Evolutionary conservation across 805 yeast species (phyloP), one percentile per base, ranked within the genome.

Genomic region (Ogataea naganishii): DNA sequence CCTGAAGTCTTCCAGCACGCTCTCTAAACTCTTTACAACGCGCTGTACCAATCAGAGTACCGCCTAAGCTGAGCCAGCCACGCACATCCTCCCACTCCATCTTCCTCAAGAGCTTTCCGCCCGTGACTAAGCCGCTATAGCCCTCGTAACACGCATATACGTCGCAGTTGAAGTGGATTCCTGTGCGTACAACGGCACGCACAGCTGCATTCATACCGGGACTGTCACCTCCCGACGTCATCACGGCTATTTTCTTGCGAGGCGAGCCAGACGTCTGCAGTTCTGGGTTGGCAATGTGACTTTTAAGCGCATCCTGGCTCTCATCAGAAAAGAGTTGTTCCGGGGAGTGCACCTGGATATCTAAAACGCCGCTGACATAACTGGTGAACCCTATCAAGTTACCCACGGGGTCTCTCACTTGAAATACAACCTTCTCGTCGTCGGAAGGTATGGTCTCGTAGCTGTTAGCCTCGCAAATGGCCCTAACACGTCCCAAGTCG

Each of bases 171-270:
- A 61, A 62, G 53, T 58, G 67, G 35, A 79, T 69, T n/a, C 79
- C 75, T 0, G 84, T 68, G 35, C 88, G 58, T 4, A 79, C 76
- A 26, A 79, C 80, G 3, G 85, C 83, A 37, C 86, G 58, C 15
- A 79, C 86, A 20, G 74, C 76, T 4, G 85, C 77, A 48, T 77
- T 76, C 88, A 79, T 79, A 40, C 88, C 88, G 7, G 81, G 88
- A 18, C 85, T 78, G 47, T 79, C 88, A 43, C 88, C 88, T 35
- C 88, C 88, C 1, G 84, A 76, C 1, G 86, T 79, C 84, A 79
- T 78, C 11, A 79, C 81, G 2, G 78, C 88, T 35, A 79, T 75
- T 53, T 76, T 63, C 55, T 67, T 58, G 18, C n/a, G n/a, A n/a
- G n/a, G n/a, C n/a, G n/a, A n/a, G n/a, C n/a, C n/a, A n/a, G n/a